Evolutionary conservation across 768 basidiomycete genomes (phyloP), one percentile per base, ranked within the genome.

Genomic region (Boletus sp.): DNA sequence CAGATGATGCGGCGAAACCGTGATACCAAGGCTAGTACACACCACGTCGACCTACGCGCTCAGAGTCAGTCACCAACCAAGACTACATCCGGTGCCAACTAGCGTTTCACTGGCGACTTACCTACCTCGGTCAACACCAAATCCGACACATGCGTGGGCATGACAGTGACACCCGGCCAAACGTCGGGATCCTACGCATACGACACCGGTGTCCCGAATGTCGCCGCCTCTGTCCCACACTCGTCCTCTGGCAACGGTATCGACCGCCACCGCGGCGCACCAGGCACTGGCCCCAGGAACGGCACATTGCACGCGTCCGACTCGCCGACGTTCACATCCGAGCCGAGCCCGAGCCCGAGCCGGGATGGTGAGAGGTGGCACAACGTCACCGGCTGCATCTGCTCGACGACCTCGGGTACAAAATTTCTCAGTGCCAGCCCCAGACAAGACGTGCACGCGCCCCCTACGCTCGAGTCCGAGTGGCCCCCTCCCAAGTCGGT

Each of bases 251-350:
- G 69, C 42, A 70, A 39, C 10, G 61, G 50, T 17, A 6, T 50
- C n/a, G 62, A 21, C 19, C 23, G 47, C 51, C 60, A 57, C 27
- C 59, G 61, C 17, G 69, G 69, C 17, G 70, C 69, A 30, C 60
- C 64, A 3, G 68, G 69, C 15, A 51, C 54, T 1, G 65, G 10
- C 2, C 8, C 33, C 2, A 30, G 33, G 17, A 41, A 23, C 17
- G 52, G 32, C 32, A 14, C 0, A 25, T 33, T 19, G 17, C 33
- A 17, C 53, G 41, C 13, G 49, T 27, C 13, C 53, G 38, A 7
- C 50, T 58, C 17, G 48, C 55, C 39, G 43, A 45, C 7, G 5
- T 27, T 10, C 25, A 17, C 7, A 21, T 15, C 17, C 17, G 30
- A 34, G 15, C 13, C 2, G 19, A n/a, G n/a, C n/a, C n/a, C n/a